Evolutionary conservation across 2,329 filamentous ascomycete genomes (phyloP).

Genomic region (Bipolaris bicolor): DNA sequence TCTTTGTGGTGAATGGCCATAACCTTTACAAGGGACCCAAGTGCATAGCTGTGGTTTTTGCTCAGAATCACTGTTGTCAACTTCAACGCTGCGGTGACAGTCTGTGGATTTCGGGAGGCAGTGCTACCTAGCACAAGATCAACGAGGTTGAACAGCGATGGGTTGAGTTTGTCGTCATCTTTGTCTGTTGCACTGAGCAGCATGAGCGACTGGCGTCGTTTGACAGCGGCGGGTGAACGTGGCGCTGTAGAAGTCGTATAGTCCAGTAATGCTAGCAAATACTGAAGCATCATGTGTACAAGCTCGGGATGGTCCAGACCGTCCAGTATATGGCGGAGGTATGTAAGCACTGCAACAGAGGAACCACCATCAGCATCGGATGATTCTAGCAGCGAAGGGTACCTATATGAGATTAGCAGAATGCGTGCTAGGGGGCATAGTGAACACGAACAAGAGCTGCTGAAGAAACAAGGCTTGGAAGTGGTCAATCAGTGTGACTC

Average conservation of each 20-base stretch:
- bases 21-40: slow-evolving; percentile 75
- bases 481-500: slow-evolving; percentile 90
- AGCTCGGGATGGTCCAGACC: slow-evolving; percentile 91
- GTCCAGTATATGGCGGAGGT: slow-evolving; percentile 87
- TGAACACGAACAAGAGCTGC: slow-evolving; percentile 75
- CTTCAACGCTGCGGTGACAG: slow-evolving; percentile 85
- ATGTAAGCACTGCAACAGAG: slow-evolving; percentile 92
- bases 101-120: slow-evolving; percentile 83
- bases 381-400: slow-evolving; percentile 93
- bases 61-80: slow-evolving; percentile 84
- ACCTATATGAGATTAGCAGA: slow-evolving; percentile 59
- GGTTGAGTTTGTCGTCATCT: slow-evolving; percentile 77
- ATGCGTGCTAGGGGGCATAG: not conserved
- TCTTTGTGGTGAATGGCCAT: slow-evolving; percentile 62
- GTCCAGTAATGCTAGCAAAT: slow-evolving; percentile 82
- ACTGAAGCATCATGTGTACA: slow-evolving; percentile 91
- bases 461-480: slow-evolving; percentile 97
- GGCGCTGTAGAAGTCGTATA: slow-evolving; percentile 42
- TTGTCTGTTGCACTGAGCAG: slow-evolving; percentile 79
- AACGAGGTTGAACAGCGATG: slow-evolving; percentile 88
- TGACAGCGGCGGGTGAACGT: slow-evolving; percentile 67
- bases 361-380: slow-evolving; percentile 97
- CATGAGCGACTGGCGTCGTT: slow-evolving; percentile 87
- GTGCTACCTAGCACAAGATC: slow-evolving; percentile 88
- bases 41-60: slow-evolving; percentile 85